These are phyloP conservation scores for Verticillium tricorpus DNA, from an alignment of 2,329 filamentous ascomycete genomes.

Conservation along the genomic window DNA sequence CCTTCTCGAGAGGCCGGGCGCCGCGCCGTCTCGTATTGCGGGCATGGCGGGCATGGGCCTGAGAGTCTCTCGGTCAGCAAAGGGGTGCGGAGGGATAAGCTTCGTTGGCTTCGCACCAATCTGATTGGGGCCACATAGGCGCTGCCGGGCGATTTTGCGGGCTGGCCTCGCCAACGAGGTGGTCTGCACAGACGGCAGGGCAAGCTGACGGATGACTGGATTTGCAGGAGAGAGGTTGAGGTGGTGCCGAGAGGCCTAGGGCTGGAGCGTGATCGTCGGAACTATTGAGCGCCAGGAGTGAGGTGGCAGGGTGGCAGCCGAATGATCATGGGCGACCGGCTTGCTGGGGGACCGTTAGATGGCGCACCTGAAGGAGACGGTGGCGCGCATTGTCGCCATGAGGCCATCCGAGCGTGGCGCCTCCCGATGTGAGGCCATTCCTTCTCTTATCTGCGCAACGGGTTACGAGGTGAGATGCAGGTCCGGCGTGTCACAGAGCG, in stretches of 20 bases:
- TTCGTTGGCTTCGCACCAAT: neutral
- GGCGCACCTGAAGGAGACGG: neutral
- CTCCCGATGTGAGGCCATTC: neutral
- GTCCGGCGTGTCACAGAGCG: neutral
- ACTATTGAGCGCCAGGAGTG: neutral
- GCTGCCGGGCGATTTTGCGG: neutral
- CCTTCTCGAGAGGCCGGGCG: neutral
- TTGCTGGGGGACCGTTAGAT: neutral
- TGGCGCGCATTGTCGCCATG: neutral
- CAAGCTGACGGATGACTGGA: neutral
- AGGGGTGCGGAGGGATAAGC: neutral
- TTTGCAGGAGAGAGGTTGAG: neutral
- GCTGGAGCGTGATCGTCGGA: neutral
- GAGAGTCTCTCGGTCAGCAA: neutral
- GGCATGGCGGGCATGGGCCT: neutral
- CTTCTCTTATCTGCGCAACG: neutral
- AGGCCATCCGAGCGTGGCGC: neutral
- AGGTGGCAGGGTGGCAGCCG: neutral
- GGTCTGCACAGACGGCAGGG: neutral
- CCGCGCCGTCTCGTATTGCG: neutral
- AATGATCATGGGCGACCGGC: neutral
- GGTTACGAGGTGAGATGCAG: neutral
- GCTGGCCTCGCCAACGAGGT: neutral
- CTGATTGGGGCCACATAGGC: neutral
- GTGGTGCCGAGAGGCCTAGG: neutral